phyloP scores from a whole-genome alignment of 2,329 filamentous ascomycete species.

The Trichoderma polysporum region DNA sequence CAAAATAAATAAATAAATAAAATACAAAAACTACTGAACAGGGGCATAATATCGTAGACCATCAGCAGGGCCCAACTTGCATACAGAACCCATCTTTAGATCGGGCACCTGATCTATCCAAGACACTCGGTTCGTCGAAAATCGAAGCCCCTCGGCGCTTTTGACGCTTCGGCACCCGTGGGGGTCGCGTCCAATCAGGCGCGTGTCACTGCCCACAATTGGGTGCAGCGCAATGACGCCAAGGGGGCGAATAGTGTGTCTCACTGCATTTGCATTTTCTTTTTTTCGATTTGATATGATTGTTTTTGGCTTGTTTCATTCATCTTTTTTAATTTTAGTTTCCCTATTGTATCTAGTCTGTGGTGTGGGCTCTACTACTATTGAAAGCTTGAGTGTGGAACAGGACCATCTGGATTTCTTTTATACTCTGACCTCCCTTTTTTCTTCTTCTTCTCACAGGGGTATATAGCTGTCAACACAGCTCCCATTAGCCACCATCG shows the following conservation, averaged over 20 bases:
- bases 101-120: conserved; percentile 9
- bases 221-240: conserved; percentile 6
- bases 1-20: background rate
- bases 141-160: background rate
- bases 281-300: background rate
- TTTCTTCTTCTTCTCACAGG: background rate
- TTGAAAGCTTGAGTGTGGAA: background rate
- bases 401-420: too few species aligned
- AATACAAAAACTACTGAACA: background rate
- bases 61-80: background rate
- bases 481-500: background rate
- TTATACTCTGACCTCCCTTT: background rate
- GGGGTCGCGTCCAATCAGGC: conserved; percentile 26
- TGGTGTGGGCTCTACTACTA: background rate
- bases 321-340: background rate
- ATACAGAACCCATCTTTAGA: background rate
- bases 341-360: too few species aligned
- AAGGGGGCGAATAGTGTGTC: background rate
- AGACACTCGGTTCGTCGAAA: background rate
- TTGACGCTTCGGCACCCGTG: conserved; percentile 2
- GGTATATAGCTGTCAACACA: background rate
- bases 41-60: background rate
- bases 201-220: conserved; percentile 4
- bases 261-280: background rate
- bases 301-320: background rate